Evolutionary conservation across 345 rosid genomes (phyloP).

Genomic region (Alliaria petiolata): DNA sequence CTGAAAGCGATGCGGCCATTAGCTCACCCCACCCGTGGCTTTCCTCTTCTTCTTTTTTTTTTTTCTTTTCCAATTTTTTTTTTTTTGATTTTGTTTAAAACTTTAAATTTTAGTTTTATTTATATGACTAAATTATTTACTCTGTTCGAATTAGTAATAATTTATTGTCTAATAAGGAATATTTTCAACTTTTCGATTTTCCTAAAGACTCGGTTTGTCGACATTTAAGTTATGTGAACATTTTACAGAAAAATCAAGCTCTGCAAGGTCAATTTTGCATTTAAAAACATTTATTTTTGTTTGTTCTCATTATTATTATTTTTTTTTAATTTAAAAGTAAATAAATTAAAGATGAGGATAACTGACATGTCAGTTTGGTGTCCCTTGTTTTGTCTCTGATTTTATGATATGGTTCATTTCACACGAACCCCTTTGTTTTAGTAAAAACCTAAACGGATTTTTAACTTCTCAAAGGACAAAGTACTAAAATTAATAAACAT

Average conservation of each 20-base stretch:
- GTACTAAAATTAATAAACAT: background rate
- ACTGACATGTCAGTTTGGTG: conserved; percentile 30
- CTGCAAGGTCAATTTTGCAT: background rate
- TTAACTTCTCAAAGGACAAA: background rate
- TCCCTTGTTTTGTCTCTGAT: conserved; percentile 18
- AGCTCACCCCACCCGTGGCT: background rate
- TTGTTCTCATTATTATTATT: too few species aligned
- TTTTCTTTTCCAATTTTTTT: background rate
- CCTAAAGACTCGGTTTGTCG: background rate
- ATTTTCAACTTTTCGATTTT: background rate
- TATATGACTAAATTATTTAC: background rate
- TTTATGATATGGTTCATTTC: conserved; percentile 9
- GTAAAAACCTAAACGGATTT: background rate
- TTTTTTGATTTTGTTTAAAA: too few species aligned
- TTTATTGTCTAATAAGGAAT: background rate
- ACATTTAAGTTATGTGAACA: conserved; percentile 3
- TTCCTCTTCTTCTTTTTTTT: background rate
- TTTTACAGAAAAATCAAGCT: conserved; percentile 3
- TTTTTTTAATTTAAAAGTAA: background rate
- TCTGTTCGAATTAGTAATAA: background rate
- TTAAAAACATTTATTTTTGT: too few species aligned
- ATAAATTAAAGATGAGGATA: background rate
- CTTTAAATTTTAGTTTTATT: too few species aligned
- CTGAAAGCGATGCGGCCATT: conserved; percentile 19
- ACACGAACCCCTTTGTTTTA: conserved; percentile 13